These are phyloP conservation scores for Corynascus novoguineensis DNA, from an alignment of 495 filamentous ascomycete species.

Conservation along the genomic window DNA sequence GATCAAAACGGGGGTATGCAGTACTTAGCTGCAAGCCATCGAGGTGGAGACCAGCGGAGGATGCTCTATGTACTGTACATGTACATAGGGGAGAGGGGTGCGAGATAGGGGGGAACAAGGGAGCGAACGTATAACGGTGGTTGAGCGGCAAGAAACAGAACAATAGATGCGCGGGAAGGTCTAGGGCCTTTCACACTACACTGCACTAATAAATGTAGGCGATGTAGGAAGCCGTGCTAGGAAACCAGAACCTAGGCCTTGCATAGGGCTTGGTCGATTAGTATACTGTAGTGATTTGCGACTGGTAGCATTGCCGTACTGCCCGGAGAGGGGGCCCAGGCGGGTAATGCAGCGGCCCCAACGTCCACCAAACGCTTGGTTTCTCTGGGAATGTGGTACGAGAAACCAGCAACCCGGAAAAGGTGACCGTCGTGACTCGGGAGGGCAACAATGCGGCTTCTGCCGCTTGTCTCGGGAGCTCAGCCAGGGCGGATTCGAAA, in stretches of 20 bases:
- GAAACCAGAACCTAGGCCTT: constrained; percentile 3
- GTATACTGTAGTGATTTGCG: constrained; percentile 12
- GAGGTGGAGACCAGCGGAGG: constrained; percentile 16
- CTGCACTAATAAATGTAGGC: no score
- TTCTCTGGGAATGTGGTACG: constrained; percentile 13
- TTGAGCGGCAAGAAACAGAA: constrained; percentile 23
- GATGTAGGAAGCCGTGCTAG: constrained; percentile 17
- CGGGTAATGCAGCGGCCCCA: constrained; percentile 8
- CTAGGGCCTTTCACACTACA: constrained; percentile 28
- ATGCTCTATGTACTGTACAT: constrained; percentile 7
- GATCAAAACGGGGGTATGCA: constrained; percentile 21
- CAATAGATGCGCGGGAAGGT: constrained; percentile 21
- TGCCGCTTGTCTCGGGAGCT: constrained; percentile 9
- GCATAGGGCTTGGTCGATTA: constrained; percentile 22
- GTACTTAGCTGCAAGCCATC: constrained; percentile 19
- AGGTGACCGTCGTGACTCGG: constrained; percentile 14
- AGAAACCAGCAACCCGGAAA: constrained; percentile 9
- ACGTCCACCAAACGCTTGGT: constrained; percentile 26
- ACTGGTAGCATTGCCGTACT: constrained; percentile 20
- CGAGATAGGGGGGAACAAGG: constrained; percentile 5
- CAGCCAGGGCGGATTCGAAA: constrained; percentile 13
- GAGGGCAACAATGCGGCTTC: constrained; percentile 1
- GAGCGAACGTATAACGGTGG: constrained; percentile 16
- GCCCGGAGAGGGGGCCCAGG: constrained; percentile 21
- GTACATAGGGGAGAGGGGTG: no score